Conservation (phyloP, 345 rosid species). For the Adansonia digitata region DNA sequence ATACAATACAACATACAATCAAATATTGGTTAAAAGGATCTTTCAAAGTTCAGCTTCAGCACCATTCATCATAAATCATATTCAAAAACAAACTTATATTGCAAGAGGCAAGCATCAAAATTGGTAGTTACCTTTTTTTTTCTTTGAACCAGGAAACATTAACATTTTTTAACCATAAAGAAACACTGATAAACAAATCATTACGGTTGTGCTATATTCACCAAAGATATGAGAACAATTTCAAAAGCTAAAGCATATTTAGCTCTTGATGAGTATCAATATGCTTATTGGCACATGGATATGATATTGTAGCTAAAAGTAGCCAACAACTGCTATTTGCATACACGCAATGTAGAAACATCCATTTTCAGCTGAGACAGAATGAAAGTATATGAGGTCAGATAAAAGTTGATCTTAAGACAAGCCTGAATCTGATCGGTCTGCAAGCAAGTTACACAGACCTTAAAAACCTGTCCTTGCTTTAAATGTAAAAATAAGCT, state of each 20-base stretch:
- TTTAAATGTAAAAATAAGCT: too few relatives aligned
- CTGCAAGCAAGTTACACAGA: too few relatives aligned
- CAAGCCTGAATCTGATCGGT: neutral
- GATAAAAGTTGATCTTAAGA: neutral
- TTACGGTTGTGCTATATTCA: neutral
- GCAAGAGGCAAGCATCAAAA: neutral
- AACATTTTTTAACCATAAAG: neutral
- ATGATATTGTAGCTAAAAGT: too few relatives aligned
- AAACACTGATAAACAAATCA: neutral
- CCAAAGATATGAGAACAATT: neutral
- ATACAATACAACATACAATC: neutral
- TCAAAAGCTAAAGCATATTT: neutral
- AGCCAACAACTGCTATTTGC: neutral
- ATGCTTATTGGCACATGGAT: too few relatives aligned
- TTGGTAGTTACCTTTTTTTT: too few relatives aligned
- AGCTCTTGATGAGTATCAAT: too few relatives aligned
- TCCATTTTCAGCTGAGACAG: neutral
- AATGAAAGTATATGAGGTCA: neutral
- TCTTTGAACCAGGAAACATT: neutral
- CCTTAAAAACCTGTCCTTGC: too few relatives aligned
- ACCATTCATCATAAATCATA: neutral
- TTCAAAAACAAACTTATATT: neutral
- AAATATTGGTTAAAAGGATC: conserved; percentile 1
- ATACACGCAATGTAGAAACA: conserved; percentile 4
- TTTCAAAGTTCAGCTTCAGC: neutral